Evolutionary conservation across 2,329 filamentous ascomycete species (phyloP).

Genomic region (Colletotrichum cordylinicola): DNA sequence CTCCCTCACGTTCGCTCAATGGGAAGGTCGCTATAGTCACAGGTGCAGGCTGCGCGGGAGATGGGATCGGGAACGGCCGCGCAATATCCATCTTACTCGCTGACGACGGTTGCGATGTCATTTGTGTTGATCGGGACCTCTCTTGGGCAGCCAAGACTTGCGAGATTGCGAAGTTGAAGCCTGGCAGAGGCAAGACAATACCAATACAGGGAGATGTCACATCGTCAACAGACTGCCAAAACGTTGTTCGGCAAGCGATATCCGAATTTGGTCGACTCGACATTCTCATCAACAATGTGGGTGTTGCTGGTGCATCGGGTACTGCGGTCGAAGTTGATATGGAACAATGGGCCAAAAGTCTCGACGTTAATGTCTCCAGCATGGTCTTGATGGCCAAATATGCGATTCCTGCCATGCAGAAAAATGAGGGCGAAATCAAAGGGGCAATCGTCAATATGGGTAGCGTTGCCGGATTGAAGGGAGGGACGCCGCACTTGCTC

Average conservation of each 20-base stretch:
- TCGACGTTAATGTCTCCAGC: conserved; percentile 45
- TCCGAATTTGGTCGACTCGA: conserved; percentile 61
- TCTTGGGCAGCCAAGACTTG: conserved; percentile 58
- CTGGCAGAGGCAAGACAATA: conserved; percentile 42
- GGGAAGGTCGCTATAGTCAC: conserved; percentile 56
- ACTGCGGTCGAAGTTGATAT: conserved; percentile 67
- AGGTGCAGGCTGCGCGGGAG: conserved; percentile 60
- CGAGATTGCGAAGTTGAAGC: conserved; percentile 51
- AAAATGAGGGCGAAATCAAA: conserved; percentile 52
- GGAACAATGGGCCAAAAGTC: conserved; percentile 58
- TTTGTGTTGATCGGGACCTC: conserved; percentile 62
- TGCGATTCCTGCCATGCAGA: conserved; percentile 27
- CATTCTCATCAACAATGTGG: conserved; percentile 71
- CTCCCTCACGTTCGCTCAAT: conserved; percentile 29
- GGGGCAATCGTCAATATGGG: conserved; percentile 68
- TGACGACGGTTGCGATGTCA: conserved; percentile 60
- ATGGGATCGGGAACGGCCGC: conserved; percentile 66
- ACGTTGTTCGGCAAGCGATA: conserved; percentile 44
- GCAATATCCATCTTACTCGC: conserved; percentile 65
- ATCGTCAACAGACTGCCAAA: conserved; percentile 53
- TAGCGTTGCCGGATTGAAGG: conserved; percentile 61
- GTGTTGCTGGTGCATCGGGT: conserved; percentile 62
- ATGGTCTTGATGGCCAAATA: conserved; percentile 24
- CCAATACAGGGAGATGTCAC: conserved; percentile 62
- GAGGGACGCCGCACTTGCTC: conserved; percentile 42